Evolutionary conservation across 1,284 basidiomycete genomes (phyloP).

Genomic region (Pyrrhoderma lamaoense): DNA sequence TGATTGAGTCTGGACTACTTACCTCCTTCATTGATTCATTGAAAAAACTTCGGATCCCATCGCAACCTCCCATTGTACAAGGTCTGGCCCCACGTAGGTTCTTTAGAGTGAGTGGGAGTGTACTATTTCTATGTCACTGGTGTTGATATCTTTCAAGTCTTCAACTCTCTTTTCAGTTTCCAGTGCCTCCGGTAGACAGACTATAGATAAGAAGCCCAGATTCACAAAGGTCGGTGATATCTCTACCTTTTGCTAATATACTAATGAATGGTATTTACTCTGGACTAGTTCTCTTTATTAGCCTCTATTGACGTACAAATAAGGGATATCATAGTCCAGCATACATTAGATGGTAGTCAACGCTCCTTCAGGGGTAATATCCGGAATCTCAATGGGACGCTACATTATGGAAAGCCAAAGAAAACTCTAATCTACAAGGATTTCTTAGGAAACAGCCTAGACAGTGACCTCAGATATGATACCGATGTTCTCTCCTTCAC

Average conservation of each 20-base stretch:
- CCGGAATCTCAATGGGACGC: no score
- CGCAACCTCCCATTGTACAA: not conserved
- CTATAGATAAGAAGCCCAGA: no score
- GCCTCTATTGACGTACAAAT: constrained; percentile 15
- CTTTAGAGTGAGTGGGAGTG: not conserved
- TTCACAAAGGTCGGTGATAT: no score
- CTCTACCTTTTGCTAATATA: no score
- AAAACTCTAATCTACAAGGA: constrained; percentile 39
- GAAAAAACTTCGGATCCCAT: not conserved
- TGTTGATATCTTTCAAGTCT: no score
- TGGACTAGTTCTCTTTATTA: constrained; percentile 12
- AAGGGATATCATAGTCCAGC: constrained; percentile 6
- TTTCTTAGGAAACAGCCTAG: constrained; percentile 41
- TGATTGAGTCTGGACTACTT: constrained; percentile 1
- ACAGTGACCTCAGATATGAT: constrained; percentile 30
- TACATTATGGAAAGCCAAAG: constrained; percentile 34
- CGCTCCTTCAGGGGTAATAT: constrained; percentile 9
- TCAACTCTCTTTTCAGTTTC: no score
- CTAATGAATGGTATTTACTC: no score
- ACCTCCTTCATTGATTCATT: not conserved
- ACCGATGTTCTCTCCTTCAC: constrained; percentile 42
- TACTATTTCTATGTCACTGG: no score
- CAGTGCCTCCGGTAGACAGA: no score
- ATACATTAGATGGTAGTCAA: not conserved
- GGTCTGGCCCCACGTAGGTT: not conserved